These are phyloP conservation scores for Pseudogymnoascus sp. DNA, from an alignment of 2,329 filamentous ascomycete species.

Conservation along the genomic window DNA sequence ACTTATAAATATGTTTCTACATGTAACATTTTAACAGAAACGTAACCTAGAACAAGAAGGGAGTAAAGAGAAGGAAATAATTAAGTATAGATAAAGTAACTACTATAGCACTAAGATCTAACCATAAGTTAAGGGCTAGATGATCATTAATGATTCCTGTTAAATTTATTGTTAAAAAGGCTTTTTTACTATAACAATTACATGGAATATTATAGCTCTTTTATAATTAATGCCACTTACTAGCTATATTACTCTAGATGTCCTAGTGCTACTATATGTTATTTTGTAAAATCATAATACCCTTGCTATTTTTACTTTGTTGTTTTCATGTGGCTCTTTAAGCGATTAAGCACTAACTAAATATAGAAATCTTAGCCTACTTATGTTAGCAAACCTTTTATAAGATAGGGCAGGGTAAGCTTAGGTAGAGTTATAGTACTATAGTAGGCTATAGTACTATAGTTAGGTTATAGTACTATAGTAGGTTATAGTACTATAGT, in stretches of 20 bases:
- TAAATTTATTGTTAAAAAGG: background rate
- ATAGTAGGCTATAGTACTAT: no score
- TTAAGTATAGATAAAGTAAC: background rate
- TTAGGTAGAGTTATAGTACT: no score
- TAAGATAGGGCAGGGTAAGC: background rate
- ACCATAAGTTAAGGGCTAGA: no score
- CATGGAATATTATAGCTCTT: background rate
- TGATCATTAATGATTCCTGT: background rate
- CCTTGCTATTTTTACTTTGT: background rate
- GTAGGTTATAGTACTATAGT: no score
- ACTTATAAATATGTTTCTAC: background rate
- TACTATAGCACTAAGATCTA: background rate
- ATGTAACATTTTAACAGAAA: background rate
- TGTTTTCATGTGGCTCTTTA: background rate
- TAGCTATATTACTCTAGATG: slow-evolving; percentile 3
- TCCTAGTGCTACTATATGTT: background rate
- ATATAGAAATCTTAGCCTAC: background rate
- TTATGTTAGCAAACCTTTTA: background rate
- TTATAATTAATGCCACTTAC: background rate
- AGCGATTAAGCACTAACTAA: background rate
- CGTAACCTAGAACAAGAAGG: background rate
- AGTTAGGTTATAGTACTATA: no score
- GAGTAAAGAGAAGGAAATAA: background rate
- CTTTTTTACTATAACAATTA: background rate
- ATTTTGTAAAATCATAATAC: background rate